Base-by-base conservation (phyloP, 176 grass and related monocot genomes). In the Paspalum notatum region DNA sequence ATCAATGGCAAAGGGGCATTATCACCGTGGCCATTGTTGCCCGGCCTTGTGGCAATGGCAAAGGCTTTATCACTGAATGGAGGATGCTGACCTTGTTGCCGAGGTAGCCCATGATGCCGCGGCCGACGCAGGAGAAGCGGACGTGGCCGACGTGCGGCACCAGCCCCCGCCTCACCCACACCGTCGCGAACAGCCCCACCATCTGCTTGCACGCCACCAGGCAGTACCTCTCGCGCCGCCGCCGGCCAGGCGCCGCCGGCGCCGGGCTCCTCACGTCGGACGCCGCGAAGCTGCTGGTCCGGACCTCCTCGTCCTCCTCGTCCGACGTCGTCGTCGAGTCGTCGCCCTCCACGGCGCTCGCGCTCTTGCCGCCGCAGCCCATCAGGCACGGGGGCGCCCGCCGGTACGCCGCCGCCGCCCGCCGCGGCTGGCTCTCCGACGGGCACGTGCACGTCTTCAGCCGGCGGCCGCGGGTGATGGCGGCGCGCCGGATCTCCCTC, bases 21-120 rank as follows among this genome's bases (percentile, higher is more conserved):
- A n/a, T n/a, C n/a, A n/a, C n/a, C n/a, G n/a, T n/a, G n/a, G n/a
- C 32, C 32, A 32, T 32, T 32, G 32, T 32, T 32, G 32, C 32
- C 32, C n/a, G 40, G 40, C 40, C 7, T 5, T 12, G 58, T 18
- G 18, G 39, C 64, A 41, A 65, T 65, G 62, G 0, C 18, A 22
- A 22, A 10, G 6, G 18, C 15, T 37, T 17, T 41, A 7, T 22
- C 11, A 53, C 64, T 44, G 18, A 0, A 14, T 4, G 3, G 7
- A 1, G 3, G 7, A 1, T 52, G 9, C 77, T 53, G 72, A 95
- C 93, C 90, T 98, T 98, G 86, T 98, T 98, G 61, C 92, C 92
- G 43, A 98, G 95, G 74, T 81, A 92, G 26, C 92, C 90, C 95
- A 98, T 94, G 65, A 94, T 91, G 46, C 95, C 95, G 38, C 92